Conservation (phyloP, 371 early-diverging fungal genomes). For the Mucor piriformis region DNA sequence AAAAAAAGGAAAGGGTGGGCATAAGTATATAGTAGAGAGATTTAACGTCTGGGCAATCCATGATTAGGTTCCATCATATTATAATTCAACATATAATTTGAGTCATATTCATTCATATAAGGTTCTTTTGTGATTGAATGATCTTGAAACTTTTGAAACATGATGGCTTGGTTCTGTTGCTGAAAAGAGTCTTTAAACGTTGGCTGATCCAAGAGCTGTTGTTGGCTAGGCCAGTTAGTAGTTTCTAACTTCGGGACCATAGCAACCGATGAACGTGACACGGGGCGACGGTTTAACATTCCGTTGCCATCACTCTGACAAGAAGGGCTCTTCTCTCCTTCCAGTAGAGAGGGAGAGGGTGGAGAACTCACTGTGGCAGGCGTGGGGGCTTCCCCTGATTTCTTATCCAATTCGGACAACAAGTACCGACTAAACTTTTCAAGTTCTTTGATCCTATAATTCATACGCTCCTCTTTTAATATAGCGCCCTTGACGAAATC, state of each 20-base stretch:
- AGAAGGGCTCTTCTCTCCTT: not conserved
- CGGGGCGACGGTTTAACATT: constrained; percentile 1
- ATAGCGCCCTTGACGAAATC: constrained; percentile 52
- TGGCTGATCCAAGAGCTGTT: not conserved
- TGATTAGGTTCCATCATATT: not conserved
- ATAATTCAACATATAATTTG: not conserved
- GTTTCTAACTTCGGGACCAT: constrained; percentile 14
- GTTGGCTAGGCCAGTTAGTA: constrained; percentile 10
- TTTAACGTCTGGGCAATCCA: constrained; percentile 16
- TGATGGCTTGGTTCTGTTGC: not conserved
- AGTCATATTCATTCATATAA: not conserved
- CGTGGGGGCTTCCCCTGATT: not conserved
- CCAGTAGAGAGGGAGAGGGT: not conserved
- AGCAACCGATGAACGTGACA: constrained; percentile 18
- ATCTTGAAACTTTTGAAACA: constrained; percentile 8
- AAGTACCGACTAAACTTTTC: constrained; percentile 36
- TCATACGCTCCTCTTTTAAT: constrained; percentile 40
- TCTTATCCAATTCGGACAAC: constrained; percentile 28
- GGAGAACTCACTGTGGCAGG: not conserved
- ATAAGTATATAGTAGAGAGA: not conserved
- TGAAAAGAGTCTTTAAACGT: constrained; percentile 4
- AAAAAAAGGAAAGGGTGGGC: not conserved
- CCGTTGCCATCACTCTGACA: not conserved
- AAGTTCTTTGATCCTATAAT: constrained; percentile 33
- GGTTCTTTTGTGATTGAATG: not conserved